These are phyloP conservation scores for Vigna angularis DNA, from an alignment of 306 rosid genomes.

Conservation along the genomic window DNA sequence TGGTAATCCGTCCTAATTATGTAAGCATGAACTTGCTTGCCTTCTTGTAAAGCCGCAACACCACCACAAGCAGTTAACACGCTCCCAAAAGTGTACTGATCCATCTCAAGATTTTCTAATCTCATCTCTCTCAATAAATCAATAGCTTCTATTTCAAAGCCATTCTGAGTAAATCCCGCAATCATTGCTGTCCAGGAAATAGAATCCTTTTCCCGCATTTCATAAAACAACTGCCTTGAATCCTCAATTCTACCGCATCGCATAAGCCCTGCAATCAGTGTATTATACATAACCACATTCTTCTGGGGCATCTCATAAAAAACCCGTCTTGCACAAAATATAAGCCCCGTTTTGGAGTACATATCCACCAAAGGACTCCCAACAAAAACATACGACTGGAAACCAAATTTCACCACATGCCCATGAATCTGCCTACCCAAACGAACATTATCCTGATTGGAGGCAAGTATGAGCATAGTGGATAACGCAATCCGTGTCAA, in stretches of 20 bases:
- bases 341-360: slow-evolving; percentile 70
- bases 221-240: slow-evolving; percentile 57
- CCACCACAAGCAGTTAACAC: slow-evolving; percentile 90
- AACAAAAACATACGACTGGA: slow-evolving; percentile 66
- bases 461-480: slow-evolving; percentile 73
- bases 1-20: slow-evolving; percentile 67
- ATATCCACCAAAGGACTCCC: slow-evolving; percentile 89
- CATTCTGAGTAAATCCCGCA: slow-evolving; percentile 78
- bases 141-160: slow-evolving; percentile 64
- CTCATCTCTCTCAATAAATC: slow-evolving; percentile 68
- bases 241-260: slow-evolving; percentile 69
- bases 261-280: slow-evolving; percentile 71
- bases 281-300: slow-evolving; percentile 81
- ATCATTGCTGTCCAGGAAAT: slow-evolving; percentile 90
- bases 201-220: slow-evolving; percentile 73
- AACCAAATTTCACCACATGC: slow-evolving; percentile 80
- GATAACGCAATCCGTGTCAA: slow-evolving; percentile 74
- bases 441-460: slow-evolving; percentile 55
- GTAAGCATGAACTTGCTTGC: slow-evolving; percentile 85
- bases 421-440: slow-evolving; percentile 86
- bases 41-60: slow-evolving; percentile 65
- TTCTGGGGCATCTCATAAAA: slow-evolving; percentile 65
- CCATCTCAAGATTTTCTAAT: slow-evolving; percentile 62
- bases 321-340: slow-evolving; percentile 65
- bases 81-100: slow-evolving; percentile 90